phyloP scores from a whole-genome alignment of 306 rosid species.

The Crataegus laevigata region DNA sequence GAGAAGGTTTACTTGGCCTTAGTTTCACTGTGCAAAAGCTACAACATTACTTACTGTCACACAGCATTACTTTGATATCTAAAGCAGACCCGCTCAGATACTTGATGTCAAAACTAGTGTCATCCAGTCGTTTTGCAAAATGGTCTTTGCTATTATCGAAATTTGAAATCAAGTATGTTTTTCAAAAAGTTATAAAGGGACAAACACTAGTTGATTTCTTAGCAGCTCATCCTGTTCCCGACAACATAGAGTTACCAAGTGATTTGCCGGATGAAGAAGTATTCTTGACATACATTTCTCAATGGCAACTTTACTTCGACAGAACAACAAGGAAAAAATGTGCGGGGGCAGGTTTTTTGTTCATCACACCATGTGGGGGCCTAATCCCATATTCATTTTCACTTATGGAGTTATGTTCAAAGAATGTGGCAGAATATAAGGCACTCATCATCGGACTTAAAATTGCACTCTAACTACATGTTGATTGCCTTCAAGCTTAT shows the following conservation, averaged over 20 bases:
- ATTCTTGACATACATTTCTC: background rate
- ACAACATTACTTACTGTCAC: background rate
- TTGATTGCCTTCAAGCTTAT: too few species aligned
- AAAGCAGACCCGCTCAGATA: background rate
- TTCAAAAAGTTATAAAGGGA: background rate
- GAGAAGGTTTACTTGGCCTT: background rate
- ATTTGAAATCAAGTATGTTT: background rate
- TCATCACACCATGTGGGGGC: background rate
- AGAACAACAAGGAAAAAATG: background rate
- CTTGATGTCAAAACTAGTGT: background rate
- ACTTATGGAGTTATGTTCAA: too few species aligned
- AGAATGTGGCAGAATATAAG: too few species aligned
- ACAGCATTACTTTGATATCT: too few species aligned
- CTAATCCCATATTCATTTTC: background rate
- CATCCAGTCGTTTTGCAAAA: background rate
- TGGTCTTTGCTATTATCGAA: background rate
- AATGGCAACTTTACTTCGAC: background rate
- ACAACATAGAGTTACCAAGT: background rate
- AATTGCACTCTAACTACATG: too few species aligned
- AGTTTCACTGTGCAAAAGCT: background rate
- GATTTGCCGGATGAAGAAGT: background rate
- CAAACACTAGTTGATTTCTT: background rate
- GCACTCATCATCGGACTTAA: too few species aligned
- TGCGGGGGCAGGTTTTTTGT: background rate
- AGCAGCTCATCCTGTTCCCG: background rate